These are phyloP conservation scores for Lithospermum erythrorhizon DNA, from an alignment of 257 asterid genomes.

Conservation along the genomic window DNA sequence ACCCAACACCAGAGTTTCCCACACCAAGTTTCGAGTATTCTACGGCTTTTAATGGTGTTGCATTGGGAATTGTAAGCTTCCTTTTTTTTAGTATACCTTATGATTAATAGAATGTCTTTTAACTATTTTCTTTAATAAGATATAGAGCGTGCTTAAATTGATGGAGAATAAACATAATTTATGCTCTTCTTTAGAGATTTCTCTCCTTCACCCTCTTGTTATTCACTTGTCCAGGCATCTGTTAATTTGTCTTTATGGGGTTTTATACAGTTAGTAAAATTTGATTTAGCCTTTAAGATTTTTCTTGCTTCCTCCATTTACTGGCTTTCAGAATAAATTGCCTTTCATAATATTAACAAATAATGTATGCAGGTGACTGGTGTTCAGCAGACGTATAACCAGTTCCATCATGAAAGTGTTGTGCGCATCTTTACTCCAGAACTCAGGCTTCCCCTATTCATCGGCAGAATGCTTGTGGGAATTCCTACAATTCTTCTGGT, in stretches of 20 bases:
- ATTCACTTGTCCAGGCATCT: no score
- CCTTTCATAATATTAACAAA: slow-evolving; percentile 1
- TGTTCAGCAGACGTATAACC: slow-evolving; percentile 78
- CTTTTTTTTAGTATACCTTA: slow-evolving; percentile 4
- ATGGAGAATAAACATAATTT: no score
- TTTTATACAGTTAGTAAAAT: no score
- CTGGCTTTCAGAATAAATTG: not conserved
- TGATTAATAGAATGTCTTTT: not conserved
- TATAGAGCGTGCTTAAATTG: no score
- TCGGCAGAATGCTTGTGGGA: slow-evolving; percentile 71
- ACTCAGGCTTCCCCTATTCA: slow-evolving; percentile 41
- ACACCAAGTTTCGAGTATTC: slow-evolving; percentile 95
- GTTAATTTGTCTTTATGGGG: no score
- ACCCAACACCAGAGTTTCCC: slow-evolving; percentile 85
- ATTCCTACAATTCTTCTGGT: slow-evolving; percentile 76
- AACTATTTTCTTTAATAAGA: no score
- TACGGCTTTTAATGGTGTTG: slow-evolving; percentile 86
- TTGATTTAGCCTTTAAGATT: no score
- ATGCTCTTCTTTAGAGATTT: no score
- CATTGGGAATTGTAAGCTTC: slow-evolving; percentile 81
- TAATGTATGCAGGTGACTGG: slow-evolving; percentile 60
- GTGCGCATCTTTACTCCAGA: slow-evolving; percentile 55
- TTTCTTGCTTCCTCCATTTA: no score
- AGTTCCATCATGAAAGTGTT: slow-evolving; percentile 77
- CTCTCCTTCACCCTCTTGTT: no score